Conservation (phyloP, 768 basidiomycete species). For the Crassisporium funariophilum region DNA sequence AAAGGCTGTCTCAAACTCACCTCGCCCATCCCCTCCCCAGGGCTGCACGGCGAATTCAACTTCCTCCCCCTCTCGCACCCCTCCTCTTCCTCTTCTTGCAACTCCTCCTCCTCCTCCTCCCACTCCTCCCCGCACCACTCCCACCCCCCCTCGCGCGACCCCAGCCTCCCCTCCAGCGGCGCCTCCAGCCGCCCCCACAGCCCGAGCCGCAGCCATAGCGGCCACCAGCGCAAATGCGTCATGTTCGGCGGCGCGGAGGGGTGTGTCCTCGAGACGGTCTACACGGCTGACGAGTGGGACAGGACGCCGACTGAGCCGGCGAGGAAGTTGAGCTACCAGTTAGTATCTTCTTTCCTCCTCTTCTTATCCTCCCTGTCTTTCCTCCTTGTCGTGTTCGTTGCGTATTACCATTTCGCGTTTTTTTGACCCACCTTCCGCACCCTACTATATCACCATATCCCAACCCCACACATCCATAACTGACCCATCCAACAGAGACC, state of each 20-base stretch:
- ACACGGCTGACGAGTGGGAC: conserved; percentile 78
- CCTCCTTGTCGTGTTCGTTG: not conserved
- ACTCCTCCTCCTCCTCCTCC: not conserved
- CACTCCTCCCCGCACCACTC: not conserved
- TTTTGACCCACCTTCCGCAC: conserved; percentile 1
- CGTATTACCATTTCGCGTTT: conserved; percentile 25
- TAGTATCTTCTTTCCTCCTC: conserved; percentile 33
- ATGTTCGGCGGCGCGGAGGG: conserved; percentile 59
- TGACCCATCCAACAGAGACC: conserved; percentile 43
- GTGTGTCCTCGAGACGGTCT: conserved; percentile 60
- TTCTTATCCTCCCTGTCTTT: conserved; percentile 2
- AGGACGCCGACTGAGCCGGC: conserved; percentile 71
- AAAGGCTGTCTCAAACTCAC: conserved; percentile 41
- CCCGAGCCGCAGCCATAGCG: conserved; percentile 1
- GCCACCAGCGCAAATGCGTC: conserved; percentile 45
- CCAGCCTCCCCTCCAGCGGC: conserved; percentile 5
- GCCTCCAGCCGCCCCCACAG: conserved; percentile 3
- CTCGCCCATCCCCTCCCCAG: conserved; percentile 25
- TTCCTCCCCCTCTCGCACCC: conserved; percentile 12
- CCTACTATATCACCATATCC: conserved; percentile 7
- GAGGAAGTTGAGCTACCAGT: conserved; percentile 66
- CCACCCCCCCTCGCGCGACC: conserved; percentile 5
- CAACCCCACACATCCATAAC: conserved; percentile 3
- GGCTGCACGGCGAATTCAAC: too few species aligned
- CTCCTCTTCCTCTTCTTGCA: conserved; percentile 2